Evolutionary conservation across 1,284 basidiomycete genomes (phyloP).

Genomic region (Trichosporon faecale): DNA sequence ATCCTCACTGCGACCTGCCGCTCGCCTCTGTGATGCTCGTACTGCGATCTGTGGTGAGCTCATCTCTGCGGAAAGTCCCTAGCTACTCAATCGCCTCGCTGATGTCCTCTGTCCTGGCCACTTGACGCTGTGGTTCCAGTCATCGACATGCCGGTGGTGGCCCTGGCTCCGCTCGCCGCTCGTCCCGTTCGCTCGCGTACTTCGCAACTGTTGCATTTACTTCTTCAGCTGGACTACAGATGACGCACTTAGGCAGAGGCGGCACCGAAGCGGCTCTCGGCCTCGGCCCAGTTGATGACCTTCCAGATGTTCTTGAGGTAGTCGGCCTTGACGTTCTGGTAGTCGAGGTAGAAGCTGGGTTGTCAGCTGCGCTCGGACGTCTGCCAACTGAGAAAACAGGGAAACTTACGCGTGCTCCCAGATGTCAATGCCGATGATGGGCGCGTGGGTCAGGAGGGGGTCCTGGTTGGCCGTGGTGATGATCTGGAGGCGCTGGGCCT

Average conservation of each 20-base stretch:
- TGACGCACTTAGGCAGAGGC: constrained; percentile 43
- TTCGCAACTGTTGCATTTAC: constrained; percentile 4
- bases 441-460: constrained; percentile 80
- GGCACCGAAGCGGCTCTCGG: constrained; percentile 68
- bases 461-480: constrained; percentile 95
- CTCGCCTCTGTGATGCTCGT: too few relatives aligned
- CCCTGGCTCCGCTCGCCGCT: too few relatives aligned
- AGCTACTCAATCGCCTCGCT: too few relatives aligned
- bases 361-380: constrained; percentile 19
- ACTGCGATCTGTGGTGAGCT: too few relatives aligned
- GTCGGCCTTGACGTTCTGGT: constrained; percentile 84
- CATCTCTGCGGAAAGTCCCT: too few relatives aligned
- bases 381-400: too few relatives aligned
- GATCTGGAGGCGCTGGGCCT: constrained; percentile 75
- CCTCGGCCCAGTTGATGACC: constrained; percentile 89
- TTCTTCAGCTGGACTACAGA: constrained; percentile 3
- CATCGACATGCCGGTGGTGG: too few relatives aligned
- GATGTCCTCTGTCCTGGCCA: too few relatives aligned
- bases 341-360: constrained; percentile 70
- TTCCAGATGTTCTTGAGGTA: constrained; percentile 89
- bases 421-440: constrained; percentile 93
- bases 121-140: too few relatives aligned
- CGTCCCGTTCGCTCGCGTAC: background rate
- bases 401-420: constrained; percentile 60
- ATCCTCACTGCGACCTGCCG: too few relatives aligned